Conservation (phyloP, 805 yeast genomes). For the Starmerella powellii region DNA sequence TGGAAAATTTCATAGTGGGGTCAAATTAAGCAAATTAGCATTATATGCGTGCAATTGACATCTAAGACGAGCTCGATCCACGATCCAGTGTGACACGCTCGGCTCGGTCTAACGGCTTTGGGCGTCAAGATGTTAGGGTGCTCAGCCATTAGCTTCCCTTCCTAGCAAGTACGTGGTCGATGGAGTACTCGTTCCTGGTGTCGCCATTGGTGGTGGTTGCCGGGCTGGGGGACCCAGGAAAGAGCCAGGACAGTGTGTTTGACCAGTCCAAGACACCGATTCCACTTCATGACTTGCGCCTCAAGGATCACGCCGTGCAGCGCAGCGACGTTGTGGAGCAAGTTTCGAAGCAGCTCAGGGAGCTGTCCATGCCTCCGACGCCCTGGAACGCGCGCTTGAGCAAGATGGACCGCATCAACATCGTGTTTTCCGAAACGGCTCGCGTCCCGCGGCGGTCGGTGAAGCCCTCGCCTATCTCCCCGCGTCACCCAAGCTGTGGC, state of each 20-base stretch:
- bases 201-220: conserved; percentile 4
- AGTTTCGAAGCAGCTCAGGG: conserved; percentile 1
- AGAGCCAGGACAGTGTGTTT: background rate
- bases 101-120: no score
- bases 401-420: conserved; percentile 3
- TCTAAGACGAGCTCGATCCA: no score
- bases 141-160: no score
- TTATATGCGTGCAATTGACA: no score
- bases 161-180: background rate
- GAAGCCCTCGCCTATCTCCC: conserved; percentile 33
- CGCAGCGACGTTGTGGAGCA: background rate
- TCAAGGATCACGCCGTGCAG: background rate
- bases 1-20: no score
- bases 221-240: conserved; percentile 3
- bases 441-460: conserved; percentile 9
- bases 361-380: conserved; percentile 2
- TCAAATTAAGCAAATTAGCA: no score
- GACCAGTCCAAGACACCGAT: background rate
- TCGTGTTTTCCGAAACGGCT: conserved; percentile 7
- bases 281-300: conserved; percentile 1
- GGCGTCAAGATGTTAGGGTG: no score
- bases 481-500: conserved; percentile 34
- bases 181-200: conserved; percentile 6
- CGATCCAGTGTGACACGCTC: no score
- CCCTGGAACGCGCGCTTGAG: conserved; percentile 13